Evolutionary conservation across 1,139 yeast species (phyloP), one percentile per base, ranked within the genome.

Genomic region (Nakaseomyces bracarensis): DNA sequence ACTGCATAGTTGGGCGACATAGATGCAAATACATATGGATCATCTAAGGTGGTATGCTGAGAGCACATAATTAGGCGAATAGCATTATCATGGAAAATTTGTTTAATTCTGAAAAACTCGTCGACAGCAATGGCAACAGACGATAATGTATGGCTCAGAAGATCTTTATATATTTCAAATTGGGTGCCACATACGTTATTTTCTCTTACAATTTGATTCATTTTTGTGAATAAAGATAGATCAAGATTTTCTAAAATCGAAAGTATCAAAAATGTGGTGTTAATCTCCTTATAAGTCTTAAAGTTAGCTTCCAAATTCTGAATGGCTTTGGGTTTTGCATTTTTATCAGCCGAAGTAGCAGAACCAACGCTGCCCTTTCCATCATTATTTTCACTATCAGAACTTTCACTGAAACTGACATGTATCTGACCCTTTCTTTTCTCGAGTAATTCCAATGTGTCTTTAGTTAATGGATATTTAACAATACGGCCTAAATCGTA

Each of bases 71-170:
- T 68, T 14, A 84, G 67, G 19, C 72, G 71, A 9, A 77, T 67
- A 33, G 81, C 67, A 3, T 71, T 62, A 49, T 82, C 79, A 59
- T 85, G 89, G 30, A 83, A 60, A 19, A 73, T 69, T 57, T 85
- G 95, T 53, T 85, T 86, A 39, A 73, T 66, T 46, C 79, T 81
- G 55, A 80, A 74, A 57, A 83, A 85, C 41, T 84, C 93, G 27
- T 78, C 69, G 10, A 85, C 72, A 18, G 79, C 68, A 11, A 48
- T 27, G 10, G 54, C 47, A 7, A 50, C 46, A 2, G 53, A 45
- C 8, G 51, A 46, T 38, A 54, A 41, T 7, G 52, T 47, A 41
- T 55, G 58, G 20, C 50, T 51, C 38, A 55, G 42, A 29, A 55
- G 50, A 27, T 55, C 59, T 39, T 51, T 51, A 27, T 19, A 27